Conservation (phyloP, 371 early-diverging fungal species). For the Dichotomocladium elegans region DNA sequence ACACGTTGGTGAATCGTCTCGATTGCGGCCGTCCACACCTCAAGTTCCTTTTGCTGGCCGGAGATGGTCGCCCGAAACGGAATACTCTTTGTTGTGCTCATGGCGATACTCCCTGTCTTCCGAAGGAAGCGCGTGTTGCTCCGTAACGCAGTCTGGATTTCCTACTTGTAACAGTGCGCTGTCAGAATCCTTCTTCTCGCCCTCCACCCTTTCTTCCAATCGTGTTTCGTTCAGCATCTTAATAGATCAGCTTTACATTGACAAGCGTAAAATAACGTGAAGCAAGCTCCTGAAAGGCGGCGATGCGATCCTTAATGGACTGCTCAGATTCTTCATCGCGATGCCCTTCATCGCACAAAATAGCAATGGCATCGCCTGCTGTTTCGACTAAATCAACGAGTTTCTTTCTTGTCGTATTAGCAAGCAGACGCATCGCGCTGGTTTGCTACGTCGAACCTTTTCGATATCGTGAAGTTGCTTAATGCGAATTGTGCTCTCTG, state of each 20-base stretch:
- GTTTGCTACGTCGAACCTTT: constrained; percentile 18
- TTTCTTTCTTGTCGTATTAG: constrained; percentile 21
- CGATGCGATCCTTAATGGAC: constrained; percentile 20
- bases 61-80: constrained; percentile 39
- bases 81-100: constrained; percentile 34
- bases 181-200: not conserved
- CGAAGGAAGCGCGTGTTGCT: constrained; percentile 33
- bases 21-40: constrained; percentile 39
- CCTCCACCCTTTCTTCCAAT: not conserved
- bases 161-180: constrained; percentile 17
- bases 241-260: constrained; percentile 22
- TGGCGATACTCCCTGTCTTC: constrained; percentile 31
- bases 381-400: constrained; percentile 38
- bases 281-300: constrained; percentile 27
- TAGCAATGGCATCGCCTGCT: constrained; percentile 34
- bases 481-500: constrained; percentile 42
- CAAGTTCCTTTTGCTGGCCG: constrained; percentile 36
- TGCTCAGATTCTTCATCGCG: constrained; percentile 24
- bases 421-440: not conserved
- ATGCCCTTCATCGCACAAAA: constrained; percentile 29
- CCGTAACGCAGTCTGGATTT: constrained; percentile 37
- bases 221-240: not conserved
- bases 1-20: constrained; percentile 31
- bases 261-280: constrained; percentile 37
- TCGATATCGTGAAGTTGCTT: constrained; percentile 38